Evolutionary conservation across 805 yeast species (phyloP), one percentile per base, ranked within the genome.

Genomic region (Ogataea pilisensis): DNA sequence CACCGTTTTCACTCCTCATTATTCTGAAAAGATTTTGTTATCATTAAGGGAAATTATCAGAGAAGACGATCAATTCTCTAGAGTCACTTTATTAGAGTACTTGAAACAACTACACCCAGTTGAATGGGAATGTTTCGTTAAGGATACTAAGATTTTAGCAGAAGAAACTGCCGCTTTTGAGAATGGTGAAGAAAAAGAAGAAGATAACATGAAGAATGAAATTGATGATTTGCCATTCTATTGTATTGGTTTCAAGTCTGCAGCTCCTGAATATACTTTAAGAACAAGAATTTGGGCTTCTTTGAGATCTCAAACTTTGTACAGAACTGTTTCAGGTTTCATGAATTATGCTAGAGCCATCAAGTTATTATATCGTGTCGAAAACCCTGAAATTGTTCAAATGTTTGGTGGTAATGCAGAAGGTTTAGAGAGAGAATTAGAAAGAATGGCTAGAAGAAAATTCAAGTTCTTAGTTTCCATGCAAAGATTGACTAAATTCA

Each of bases 231-330:
- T 87, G 57, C 96, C 97, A 43, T 91, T 88, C 71, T 88, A 87
- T 72, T 86, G 95, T 65, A 85, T 91, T 61, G 99, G 98, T 65
- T 91, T 88, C 80, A 91, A 93, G 70, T 81, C 95, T 55, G 96
- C 97, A 55, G 95, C 96, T 44, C 97, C 97, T 29, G 96, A 90
- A 64, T 93, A 87, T 69, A 87, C 95, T 41, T 70, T 93, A 60
- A 82, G 99, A 71, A 93, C 98, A 8, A 78, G 99, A 71, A 88
- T 91, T 54, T 91, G 99, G 99, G 99, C 99, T 31, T 91, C 98
- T 21, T 76, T 93, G 57, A 81, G 99, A 69, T 85, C 96, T 31
- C 99, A 91, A 73, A 93, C 99, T 27, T 72, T 91, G 57, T 91
- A 91, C 72, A 83, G 99, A 67, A 93, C 99, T 35, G 91, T 91